These are phyloP conservation scores for Colletotrichum tropicicola DNA, from an alignment of 2,329 filamentous ascomycete genomes.

Conservation along the genomic window DNA sequence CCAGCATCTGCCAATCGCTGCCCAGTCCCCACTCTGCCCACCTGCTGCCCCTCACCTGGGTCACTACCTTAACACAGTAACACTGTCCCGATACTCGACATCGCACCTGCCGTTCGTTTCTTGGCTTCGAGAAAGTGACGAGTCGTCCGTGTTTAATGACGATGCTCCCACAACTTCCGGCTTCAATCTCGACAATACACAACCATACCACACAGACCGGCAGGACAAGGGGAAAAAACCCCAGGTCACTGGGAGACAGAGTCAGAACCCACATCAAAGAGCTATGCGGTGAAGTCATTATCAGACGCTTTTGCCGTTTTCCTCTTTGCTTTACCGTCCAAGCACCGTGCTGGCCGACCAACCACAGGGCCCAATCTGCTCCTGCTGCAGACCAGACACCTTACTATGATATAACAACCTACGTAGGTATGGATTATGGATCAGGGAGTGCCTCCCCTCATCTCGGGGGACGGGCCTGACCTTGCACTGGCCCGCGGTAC, in stretches of 20 bases:
- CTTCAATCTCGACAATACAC: slow-evolving; percentile 2
- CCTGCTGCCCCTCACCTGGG: not conserved
- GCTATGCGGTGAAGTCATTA: slow-evolving; percentile 27
- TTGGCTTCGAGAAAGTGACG: not conserved
- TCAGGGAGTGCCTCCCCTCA: not conserved
- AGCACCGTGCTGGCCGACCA: slow-evolving; percentile 21
- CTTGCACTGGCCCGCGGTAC: not conserved
- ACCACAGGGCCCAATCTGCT: slow-evolving; percentile 1
- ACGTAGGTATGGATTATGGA: too few relatives aligned
- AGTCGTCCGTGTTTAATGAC: slow-evolving; percentile 7
- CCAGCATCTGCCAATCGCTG: slow-evolving; percentile 26
- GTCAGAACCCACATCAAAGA: slow-evolving; percentile 1
- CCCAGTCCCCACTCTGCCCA: not conserved
- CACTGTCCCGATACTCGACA: not conserved
- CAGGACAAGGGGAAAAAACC: not conserved
- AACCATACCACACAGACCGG: not conserved
- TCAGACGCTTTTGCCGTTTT: slow-evolving; percentile 28
- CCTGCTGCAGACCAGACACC: too few relatives aligned
- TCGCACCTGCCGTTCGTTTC: not conserved
- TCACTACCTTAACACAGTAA: not conserved
- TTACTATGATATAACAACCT: too few relatives aligned
- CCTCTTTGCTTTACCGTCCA: slow-evolving; percentile 24
- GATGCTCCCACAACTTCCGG: not conserved
- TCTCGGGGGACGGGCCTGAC: slow-evolving; percentile 1
- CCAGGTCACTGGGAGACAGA: not conserved